phyloP scores from a whole-genome alignment of 495 filamentous ascomycete genomes.

The Podospora sp. region DNA sequence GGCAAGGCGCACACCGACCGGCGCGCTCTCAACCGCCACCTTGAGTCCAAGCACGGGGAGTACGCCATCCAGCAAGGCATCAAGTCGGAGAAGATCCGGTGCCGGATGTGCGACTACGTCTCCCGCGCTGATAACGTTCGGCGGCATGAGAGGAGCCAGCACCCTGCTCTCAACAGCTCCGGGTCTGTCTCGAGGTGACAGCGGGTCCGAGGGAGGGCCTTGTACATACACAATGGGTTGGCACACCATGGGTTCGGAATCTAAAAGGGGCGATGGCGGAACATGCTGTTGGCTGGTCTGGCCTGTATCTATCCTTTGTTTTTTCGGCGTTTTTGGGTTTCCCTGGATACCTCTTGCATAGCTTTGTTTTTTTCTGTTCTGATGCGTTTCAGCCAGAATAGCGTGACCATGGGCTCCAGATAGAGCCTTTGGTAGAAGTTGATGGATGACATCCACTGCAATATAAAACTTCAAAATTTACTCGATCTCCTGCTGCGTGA shows the following conservation, averaged over 20 bases:
- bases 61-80: constrained; percentile 18
- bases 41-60: constrained; percentile 27
- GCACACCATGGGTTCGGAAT: background rate
- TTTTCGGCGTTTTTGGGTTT: background rate
- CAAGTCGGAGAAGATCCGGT: constrained; percentile 25
- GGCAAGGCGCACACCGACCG: constrained; percentile 27
- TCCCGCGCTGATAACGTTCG: constrained; percentile 28
- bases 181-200: background rate
- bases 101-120: constrained; percentile 24
- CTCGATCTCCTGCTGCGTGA: no score
- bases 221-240: background rate
- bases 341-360: background rate
- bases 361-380: background rate
- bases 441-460: background rate
- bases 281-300: background rate
- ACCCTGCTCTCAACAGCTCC: background rate
- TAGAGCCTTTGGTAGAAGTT: background rate
- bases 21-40: constrained; percentile 29
- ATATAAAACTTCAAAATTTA: background rate
- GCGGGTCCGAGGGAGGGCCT: background rate
- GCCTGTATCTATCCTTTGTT: background rate
- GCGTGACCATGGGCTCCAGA: background rate
- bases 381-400: background rate
- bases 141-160: constrained; percentile 15
- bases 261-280: background rate